A percentile compares a stretch with the other conserved stretches of the same genome.
Evolutionary conservation across 257 asterid species (phyloP).

Genomic region (Scutellaria barbata): DNA sequence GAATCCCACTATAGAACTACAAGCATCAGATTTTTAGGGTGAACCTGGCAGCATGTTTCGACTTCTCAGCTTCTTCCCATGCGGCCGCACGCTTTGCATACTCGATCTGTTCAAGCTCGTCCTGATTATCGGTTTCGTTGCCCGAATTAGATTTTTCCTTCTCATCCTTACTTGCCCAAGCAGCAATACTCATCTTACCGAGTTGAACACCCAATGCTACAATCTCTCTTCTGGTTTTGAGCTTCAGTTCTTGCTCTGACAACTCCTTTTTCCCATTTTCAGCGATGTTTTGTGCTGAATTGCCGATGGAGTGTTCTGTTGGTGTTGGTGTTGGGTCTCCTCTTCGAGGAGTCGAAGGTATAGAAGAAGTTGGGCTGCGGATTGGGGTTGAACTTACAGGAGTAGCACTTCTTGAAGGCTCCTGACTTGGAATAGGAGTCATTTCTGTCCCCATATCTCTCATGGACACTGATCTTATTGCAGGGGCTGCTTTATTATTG

Average conservation of each 20-base stretch:
- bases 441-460: slow-evolving; percentile 99
- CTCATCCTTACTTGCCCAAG: slow-evolving; percentile 97
- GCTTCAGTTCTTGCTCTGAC: slow-evolving; percentile 84
- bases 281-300: slow-evolving; percentile 33
- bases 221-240: slow-evolving; percentile 85
- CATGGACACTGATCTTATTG: slow-evolving; percentile 92
- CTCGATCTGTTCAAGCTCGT: slow-evolving; percentile 67
- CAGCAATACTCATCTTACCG: slow-evolving; percentile 97
- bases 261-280: slow-evolving; percentile 57
- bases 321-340: slow-evolving; percentile 78
- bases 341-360: slow-evolving; percentile 90
- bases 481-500: slow-evolving; percentile 48
- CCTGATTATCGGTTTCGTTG: slow-evolving; percentile 39
- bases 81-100: slow-evolving; percentile 83
- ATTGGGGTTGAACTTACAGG: slow-evolving; percentile 85
- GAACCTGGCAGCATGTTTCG: slow-evolving; percentile 89
- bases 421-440: slow-evolving; percentile 99
- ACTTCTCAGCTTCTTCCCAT: slow-evolving; percentile 92
- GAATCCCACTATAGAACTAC: not conserved
- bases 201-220: slow-evolving; percentile 92
- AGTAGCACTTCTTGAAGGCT: slow-evolving; percentile 91
- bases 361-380: slow-evolving; percentile 87
- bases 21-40: slow-evolving; percentile 1
- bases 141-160: slow-evolving; percentile 50
- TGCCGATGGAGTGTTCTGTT: slow-evolving; percentile 38